Evolutionary conservation across 495 filamentous ascomycete genomes (phyloP).

Genomic region (Talaromyces liani): DNA sequence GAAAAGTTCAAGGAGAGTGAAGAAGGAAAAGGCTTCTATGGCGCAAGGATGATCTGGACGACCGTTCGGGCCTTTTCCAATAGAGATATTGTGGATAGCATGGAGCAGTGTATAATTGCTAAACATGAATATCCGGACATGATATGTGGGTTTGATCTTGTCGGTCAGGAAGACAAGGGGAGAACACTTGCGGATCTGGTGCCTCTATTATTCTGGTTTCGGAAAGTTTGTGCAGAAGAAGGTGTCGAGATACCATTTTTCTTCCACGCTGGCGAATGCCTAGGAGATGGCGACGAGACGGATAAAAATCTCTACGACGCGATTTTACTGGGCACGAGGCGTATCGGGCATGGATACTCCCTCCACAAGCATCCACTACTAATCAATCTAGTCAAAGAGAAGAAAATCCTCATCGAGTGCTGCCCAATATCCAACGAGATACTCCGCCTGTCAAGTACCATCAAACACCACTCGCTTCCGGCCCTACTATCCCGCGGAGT

Average conservation of each 20-base stretch:
- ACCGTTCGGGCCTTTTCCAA: constrained; percentile 54
- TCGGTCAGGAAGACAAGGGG: constrained; percentile 77
- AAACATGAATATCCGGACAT: constrained; percentile 73
- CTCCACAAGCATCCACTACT: constrained; percentile 89
- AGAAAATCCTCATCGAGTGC: constrained; percentile 78
- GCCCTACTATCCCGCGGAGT: constrained; percentile 82
- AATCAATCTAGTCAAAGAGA: constrained; percentile 78
- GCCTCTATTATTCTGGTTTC: constrained; percentile 88
- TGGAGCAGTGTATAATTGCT: constrained; percentile 76
- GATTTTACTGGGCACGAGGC: constrained; percentile 73
- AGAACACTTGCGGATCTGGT: constrained; percentile 67
- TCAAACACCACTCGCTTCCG: constrained; percentile 74
- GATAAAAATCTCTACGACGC: constrained; percentile 90
- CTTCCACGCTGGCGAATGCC: constrained; percentile 84
- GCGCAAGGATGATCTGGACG: constrained; percentile 83
- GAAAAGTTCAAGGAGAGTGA: constrained; percentile 62
- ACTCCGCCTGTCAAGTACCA: constrained; percentile 65
- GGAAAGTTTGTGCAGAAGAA: constrained; percentile 70
- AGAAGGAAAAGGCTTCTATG: constrained; percentile 72
- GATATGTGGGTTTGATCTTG: constrained; percentile 81
- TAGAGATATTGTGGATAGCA: constrained; percentile 61
- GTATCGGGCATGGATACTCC: constrained; percentile 83
- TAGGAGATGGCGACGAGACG: constrained; percentile 66
- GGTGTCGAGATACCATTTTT: constrained; percentile 87
- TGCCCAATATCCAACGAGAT: constrained; percentile 85